Base-by-base conservation (phyloP, 1,284 basidiomycete species). In the Apiotrichum akiyoshidainum region DNA sequence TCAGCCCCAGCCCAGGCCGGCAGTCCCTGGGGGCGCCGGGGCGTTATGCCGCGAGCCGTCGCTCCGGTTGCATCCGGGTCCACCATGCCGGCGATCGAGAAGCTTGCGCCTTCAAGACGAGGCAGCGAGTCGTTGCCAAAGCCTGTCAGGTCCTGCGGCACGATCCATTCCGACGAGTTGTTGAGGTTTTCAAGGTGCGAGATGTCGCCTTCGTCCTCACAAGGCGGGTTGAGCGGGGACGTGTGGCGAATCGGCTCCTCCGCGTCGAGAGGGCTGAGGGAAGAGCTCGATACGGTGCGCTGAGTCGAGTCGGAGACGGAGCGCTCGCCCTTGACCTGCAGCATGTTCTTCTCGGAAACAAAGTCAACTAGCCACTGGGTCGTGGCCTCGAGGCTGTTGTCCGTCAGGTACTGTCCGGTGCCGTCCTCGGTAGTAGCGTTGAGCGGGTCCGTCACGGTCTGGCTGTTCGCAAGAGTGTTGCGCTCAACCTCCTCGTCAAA, bases 111-210 rank as follows among this genome's bases (percentile, higher is more conserved):
- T 5, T 9, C 14, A 4, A 54, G 35, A 7, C 31, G 41, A 11
- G 52, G 52, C 2, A 54, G 52, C 19, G 52, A 39, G 44, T 45
- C 52, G 19, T 54, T 26, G 33, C 52, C 52, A 42, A 54, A 54
- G 34, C 44, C 26, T 31, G 26, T 46, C 11, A 46, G 9, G 16
- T 54, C 52, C 3, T 34, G 34, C 2, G 42, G 44, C 19, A 54
- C 44, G 34, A 54, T 44, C 52, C 52, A 54, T 31, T 54, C 52
- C 4, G 52, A 54, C 10, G 41, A 45, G 52, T 54, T 46, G 35
- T 54, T 54, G 19, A 44, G 52, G 48, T 50, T 50, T 12, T 50
- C 48, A 35, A 50, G 12, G 34, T 50, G 9, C n/a, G 48, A 50
- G 12, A 50, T 26, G n/a, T 52, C 50, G 14, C 41, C 50, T 2